Evolutionary conservation across 306 rosid genomes (phyloP), one percentile per base, ranked within the genome.

Genomic region (Ormosia emarginata): DNA sequence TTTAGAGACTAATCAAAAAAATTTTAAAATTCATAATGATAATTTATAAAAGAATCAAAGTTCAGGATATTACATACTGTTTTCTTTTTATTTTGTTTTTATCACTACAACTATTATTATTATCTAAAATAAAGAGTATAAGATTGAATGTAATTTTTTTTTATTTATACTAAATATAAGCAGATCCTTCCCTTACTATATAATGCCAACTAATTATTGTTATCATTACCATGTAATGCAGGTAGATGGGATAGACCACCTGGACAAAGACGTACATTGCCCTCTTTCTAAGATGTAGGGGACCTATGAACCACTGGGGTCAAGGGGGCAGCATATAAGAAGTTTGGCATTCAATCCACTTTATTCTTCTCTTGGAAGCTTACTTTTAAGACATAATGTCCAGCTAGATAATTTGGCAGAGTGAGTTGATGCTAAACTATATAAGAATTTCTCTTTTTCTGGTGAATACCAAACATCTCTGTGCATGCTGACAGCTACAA

Each of bases 241-340:
- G 79, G 69, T 58, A 58, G 79, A 74, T 74, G 68, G 67, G 55
- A 37, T 55, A 74, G 78, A 74, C 41, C 30, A 40, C 68, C 40
- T 40, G 68, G 67, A 37, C 67, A 41, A 74, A 56, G 67, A 63
- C 4, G 50, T 73, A 17, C 53, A 24, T 18, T 40, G 29, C 41
- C 29, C 30, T 56, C 37, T 40, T 18, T 74, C 5, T 39, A 40
- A 24, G 11, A 11, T 6, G 72, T 47, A 62, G 81, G 70, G 80
- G 59, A 59, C 80, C 57, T 24, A 33, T 33, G 67, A 30, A 30
- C 69, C 30, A 33, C 4, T 53, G 24, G 6, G 32, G 68, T 73
- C 78, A 73, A 37, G 52, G 78, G 61, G 50, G 49, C 12, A 24
- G n/a, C 32, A 29, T 61, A 75, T 24, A 18, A 73, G 39, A 74